Evolutionary conservation across 441 rosid species (phyloP).

Genomic region (Francoa sonchifolia): DNA sequence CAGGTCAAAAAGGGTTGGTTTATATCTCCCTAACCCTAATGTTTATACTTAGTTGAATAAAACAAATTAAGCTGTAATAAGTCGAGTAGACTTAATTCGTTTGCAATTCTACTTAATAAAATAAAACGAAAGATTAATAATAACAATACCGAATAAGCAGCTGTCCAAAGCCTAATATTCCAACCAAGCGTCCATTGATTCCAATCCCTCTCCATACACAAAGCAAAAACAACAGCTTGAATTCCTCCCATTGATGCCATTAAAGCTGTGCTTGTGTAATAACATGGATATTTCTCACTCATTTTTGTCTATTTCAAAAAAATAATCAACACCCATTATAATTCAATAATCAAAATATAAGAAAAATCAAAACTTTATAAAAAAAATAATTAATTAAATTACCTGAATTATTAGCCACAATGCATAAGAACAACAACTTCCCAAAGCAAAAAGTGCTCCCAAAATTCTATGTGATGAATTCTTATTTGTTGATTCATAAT

Average conservation of each 20-base stretch:
- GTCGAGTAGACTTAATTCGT: neutral
- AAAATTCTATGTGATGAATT: conserved; percentile 5
- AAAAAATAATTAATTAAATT: neutral
- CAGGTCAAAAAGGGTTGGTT: too few species aligned
- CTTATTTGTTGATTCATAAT: conserved; percentile 2
- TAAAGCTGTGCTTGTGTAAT: conserved; percentile 29
- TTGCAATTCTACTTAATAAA: neutral
- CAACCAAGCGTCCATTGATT: conserved; percentile 21
- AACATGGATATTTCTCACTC: conserved; percentile 25
- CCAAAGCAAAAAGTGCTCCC: conserved; percentile 33
- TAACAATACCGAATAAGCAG: conserved; percentile 6
- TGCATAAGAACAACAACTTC: conserved; percentile 28
- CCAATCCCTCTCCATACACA: conserved; percentile 12
- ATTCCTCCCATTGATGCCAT: conserved; percentile 14
- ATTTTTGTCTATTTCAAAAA: conserved; percentile 24
- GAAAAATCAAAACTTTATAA: neutral
- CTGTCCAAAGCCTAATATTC: conserved; percentile 15
- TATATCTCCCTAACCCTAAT: too few species aligned
- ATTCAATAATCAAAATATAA: neutral
- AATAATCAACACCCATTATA: neutral
- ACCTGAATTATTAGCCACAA: conserved; percentile 46
- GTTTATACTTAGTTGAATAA: too few species aligned
- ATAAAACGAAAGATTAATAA: neutral
- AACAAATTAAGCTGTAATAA: neutral
- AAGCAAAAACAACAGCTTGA: conserved; percentile 6